phyloP scores from a whole-genome alignment of 495 filamentous ascomycete genomes.

The Aspergillus sclerotioniger region DNA sequence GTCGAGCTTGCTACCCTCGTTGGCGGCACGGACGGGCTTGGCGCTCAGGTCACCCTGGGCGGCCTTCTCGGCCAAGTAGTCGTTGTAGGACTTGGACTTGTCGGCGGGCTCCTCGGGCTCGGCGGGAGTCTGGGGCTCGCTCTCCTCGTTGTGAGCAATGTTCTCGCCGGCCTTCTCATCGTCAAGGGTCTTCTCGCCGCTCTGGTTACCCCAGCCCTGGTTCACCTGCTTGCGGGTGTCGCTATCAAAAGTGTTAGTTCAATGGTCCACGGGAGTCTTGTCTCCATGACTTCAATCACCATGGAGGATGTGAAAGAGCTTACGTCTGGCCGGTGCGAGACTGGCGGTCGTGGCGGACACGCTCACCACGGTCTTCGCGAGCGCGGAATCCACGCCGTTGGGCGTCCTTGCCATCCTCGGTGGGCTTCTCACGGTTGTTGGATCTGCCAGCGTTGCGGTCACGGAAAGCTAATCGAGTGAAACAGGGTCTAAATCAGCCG shows the following conservation, averaged over 20 bases:
- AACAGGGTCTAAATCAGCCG: constrained; percentile 15
- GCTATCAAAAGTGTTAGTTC: constrained; percentile 39
- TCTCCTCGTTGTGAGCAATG: constrained; percentile 79
- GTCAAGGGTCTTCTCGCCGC: constrained; percentile 75
- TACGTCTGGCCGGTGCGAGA: constrained; percentile 71
- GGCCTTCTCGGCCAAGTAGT: constrained; percentile 84
- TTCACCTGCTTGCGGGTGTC: constrained; percentile 91
- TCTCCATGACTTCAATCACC: neutral
- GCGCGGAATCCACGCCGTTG: constrained; percentile 54
- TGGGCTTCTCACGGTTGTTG: constrained; percentile 79
- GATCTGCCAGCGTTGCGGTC: constrained; percentile 80
- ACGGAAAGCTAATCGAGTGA: constrained; percentile 67
- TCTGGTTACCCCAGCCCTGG: constrained; percentile 83
- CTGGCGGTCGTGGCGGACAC: constrained; percentile 76
- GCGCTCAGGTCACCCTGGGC: constrained; percentile 74
- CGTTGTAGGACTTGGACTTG: constrained; percentile 80
- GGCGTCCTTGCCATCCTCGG: constrained; percentile 62
- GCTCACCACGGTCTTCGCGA: constrained; percentile 56
- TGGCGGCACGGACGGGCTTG: constrained; percentile 76
- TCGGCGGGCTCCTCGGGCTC: constrained; percentile 69
- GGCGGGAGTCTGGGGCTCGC: constrained; percentile 52
- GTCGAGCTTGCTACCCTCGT: constrained; percentile 79
- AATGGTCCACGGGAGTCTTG: neutral
- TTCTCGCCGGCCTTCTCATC: constrained; percentile 86
- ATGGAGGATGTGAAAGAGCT: constrained; percentile 17